phyloP scores from a whole-genome alignment of 306 rosid species.

The Casuarina cunninghamiana region DNA sequence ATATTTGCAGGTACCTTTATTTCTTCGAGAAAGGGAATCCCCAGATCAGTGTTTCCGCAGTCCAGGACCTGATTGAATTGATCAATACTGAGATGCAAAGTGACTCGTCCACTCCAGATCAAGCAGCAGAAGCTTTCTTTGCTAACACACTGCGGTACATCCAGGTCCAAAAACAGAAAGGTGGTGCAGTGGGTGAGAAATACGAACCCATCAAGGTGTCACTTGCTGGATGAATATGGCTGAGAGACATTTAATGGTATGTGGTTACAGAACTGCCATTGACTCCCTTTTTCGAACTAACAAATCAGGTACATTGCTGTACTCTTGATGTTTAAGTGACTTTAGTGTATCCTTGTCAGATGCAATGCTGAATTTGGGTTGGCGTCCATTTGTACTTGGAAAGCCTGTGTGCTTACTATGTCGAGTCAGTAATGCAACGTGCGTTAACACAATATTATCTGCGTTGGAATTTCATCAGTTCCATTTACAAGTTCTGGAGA shows the following conservation, averaged over 20 bases:
- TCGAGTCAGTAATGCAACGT: neutral
- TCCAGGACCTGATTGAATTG: constrained; percentile 80
- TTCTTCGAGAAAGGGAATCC: constrained; percentile 94
- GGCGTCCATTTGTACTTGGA: neutral
- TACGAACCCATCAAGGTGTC: constrained; percentile 77
- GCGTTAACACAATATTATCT: neutral
- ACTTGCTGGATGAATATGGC: constrained; percentile 1
- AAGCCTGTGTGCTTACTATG: neutral
- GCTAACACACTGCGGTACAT: constrained; percentile 83
- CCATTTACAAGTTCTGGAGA: neutral
- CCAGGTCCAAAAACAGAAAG: constrained; percentile 91
- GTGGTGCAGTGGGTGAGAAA: constrained; percentile 82
- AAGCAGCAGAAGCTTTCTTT: constrained; percentile 81
- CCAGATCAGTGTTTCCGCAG: constrained; percentile 72
- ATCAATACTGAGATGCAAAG: constrained; percentile 87
- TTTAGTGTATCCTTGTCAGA: neutral
- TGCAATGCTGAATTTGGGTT: constrained; percentile 16
- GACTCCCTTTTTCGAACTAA: neutral
- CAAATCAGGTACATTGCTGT: neutral
- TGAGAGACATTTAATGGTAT: neutral
- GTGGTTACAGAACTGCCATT: neutral
- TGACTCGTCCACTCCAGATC: constrained; percentile 60
- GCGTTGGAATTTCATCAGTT: neutral
- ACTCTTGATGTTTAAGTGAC: neutral
- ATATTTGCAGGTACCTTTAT: constrained; percentile 75